Base-by-base conservation (phyloP, 163 green algal genomes). In the Chlorella variabilis region DNA sequence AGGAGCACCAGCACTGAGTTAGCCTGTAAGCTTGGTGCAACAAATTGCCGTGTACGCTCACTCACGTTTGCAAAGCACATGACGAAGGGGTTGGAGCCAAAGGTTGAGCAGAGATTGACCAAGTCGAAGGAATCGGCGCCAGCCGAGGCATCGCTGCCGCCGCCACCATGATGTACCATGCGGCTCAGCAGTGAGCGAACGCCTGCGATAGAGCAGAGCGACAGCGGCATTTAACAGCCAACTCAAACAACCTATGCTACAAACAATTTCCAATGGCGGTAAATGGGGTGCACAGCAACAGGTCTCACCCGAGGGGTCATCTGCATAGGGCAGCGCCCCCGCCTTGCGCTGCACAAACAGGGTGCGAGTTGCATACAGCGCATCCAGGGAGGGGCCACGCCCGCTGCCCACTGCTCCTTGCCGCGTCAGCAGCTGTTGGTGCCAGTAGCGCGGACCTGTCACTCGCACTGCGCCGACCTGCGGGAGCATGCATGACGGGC, bases 151-250 rank as follows among this genome's bases (percentile, higher is more conserved):
- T 51, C 54, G 29, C 61, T 15, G 25, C n/a, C 58, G 42, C 58
- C 58, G 36, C 78, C 66, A 6, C 71, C 84, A 39, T 82, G 45
- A 29, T 90, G 81, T 41, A 93, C 89, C 42, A 88, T 91, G 48
- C 80, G 87, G 1, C 89, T 93, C 31, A 98, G 90, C 58, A 96
- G 75, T 21, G 91, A 94, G 33, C 91, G 88, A 9, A 95, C 90
- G 48, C 93, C 94, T n/a, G 87, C 25, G 15, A 3, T 6, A 13
- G 8, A 23, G 1, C 7, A 29, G 5, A 13, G 45, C 1, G 31
- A 27, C 4, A n/a, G 41, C 25, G 13, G n/a, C n/a, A n/a, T n/a
- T n/a, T n/a, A n/a, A n/a, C n/a, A n/a, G n/a, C n/a, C n/a, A n/a
- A n/a, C n/a, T n/a, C n/a, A n/a, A n/a, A n/a, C n/a, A n/a, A n/a